phyloP scores from a whole-genome alignment of 495 filamentous ascomycete species.

The Tuber melanosporum region DNA sequence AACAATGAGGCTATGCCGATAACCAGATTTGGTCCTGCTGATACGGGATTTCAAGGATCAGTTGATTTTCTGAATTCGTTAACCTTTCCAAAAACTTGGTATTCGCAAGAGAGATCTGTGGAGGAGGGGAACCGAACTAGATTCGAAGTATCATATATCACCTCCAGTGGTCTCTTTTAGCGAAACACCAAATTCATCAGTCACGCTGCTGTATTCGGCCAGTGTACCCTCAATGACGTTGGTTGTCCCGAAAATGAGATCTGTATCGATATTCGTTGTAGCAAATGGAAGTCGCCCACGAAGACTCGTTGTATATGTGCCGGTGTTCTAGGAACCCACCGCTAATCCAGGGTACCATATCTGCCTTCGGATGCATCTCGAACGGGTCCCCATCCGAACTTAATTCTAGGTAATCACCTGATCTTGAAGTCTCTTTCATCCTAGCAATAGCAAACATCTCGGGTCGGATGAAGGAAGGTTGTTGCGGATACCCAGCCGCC shows the following conservation, averaged over 20 bases:
- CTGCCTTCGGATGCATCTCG: conserved; percentile 1
- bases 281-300: conserved; percentile 31
- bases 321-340: not conserved
- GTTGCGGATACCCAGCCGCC: conserved; percentile 15
- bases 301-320: conserved; percentile 13
- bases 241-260: not conserved
- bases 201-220: not conserved
- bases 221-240: not conserved
- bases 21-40: not conserved
- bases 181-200: conserved; percentile 1
- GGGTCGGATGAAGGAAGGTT: conserved; percentile 16
- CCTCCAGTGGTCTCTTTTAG: not conserved
- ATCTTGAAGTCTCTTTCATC: not conserved
- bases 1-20: not conserved
- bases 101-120: not conserved
- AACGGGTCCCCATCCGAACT: not conserved
- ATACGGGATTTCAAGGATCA: not conserved
- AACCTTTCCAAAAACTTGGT: not conserved
- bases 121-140: not conserved
- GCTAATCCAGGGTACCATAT: conserved; percentile 15
- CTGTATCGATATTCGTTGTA: conserved; percentile 9
- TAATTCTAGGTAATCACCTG: not conserved
- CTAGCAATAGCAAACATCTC: conserved; percentile 8
- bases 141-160: not conserved
- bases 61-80: not conserved